phyloP scores from a whole-genome alignment of 139 green algal species.

The Coelastrella sp. region DNA sequence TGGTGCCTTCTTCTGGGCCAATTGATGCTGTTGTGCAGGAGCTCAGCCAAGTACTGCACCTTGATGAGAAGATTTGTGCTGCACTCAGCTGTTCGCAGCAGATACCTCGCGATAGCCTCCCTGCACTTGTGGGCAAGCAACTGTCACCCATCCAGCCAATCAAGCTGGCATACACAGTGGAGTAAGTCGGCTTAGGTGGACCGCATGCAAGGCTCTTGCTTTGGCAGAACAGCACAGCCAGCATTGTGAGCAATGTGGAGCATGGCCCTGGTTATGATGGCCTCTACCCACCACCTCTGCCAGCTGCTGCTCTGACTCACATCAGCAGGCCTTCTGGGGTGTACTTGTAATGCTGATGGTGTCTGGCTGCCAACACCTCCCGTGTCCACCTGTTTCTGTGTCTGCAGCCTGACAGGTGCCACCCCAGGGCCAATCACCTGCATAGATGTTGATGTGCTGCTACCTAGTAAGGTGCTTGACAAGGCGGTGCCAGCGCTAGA shows the following conservation, averaged over 20 bases:
- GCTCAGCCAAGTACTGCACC: neutral
- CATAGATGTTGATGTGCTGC: constrained; percentile 32
- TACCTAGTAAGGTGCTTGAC: constrained; percentile 28
- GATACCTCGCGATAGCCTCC: neutral
- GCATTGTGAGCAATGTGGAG: too few relatives aligned
- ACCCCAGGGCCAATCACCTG: neutral
- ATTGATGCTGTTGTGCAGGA: neutral
- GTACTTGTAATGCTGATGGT: too few relatives aligned
- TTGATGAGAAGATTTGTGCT: constrained; percentile 6
- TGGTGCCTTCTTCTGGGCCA: too few relatives aligned
- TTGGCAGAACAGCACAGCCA: too few relatives aligned
- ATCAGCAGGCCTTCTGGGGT: neutral
- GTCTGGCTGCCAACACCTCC: too few relatives aligned
- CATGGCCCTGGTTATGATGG: too few relatives aligned
- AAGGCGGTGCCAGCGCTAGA: constrained; percentile 33
- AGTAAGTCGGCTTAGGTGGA: constrained; percentile 10
- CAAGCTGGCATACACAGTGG: constrained; percentile 2
- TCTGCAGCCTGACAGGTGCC: constrained; percentile 15
- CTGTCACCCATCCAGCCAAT: constrained; percentile 38
- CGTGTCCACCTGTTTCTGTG: neutral
- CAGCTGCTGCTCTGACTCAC: neutral
- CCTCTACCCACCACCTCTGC: neutral
- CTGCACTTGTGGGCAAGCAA: constrained; percentile 1
- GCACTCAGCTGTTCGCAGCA: neutral
- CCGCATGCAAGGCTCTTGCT: too few relatives aligned